A percentile compares a stretch with the other conserved stretches of the same genome.
phyloP scores from a whole-genome alignment of 192 early-diverging fungal species.

The Entomortierella chlamydospora region DNA sequence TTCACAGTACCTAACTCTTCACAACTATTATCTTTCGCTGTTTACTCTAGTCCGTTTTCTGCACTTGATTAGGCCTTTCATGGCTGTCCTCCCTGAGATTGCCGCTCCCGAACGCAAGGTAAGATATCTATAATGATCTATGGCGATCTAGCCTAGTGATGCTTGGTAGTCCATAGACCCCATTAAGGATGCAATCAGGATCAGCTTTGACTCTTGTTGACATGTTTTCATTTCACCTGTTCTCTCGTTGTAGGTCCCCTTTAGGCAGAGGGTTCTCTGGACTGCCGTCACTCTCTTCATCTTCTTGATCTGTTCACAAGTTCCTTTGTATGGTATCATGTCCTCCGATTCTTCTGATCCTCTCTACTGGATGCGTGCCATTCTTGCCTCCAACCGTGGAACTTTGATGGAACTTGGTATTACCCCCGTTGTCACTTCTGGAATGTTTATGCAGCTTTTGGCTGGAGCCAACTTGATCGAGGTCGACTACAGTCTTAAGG shows the following conservation, averaged over 20 bases:
- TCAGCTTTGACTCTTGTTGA: neutral
- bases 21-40: conserved; percentile 17
- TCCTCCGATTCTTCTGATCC: conserved; percentile 99
- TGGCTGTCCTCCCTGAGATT: conserved; percentile 98
- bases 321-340: conserved; percentile 99
- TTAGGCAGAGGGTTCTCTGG: conserved; percentile 99
- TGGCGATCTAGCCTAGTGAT: neutral
- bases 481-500: conserved; percentile 98
- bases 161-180: neutral
- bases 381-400: conserved; percentile 99
- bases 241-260: conserved; percentile 77
- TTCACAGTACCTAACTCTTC: neutral
- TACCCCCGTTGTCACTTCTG: conserved; percentile 98
- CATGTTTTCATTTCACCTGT: neutral
- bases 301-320: conserved; percentile 99
- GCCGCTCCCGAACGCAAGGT: conserved; percentile 97
- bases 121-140: neutral
- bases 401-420: conserved; percentile 99
- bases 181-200: neutral
- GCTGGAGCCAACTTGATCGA: conserved; percentile 99
- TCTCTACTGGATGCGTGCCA: conserved; percentile 99
- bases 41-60: conserved; percentile 86
- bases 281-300: conserved; percentile 99
- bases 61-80: conserved; percentile 97
- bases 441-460: conserved; percentile 99